A percentile compares a stretch with the other conserved stretches of the same genome.
Evolutionary conservation across 805 yeast species (phyloP).

Genomic region (Candida fluviatilis): DNA sequence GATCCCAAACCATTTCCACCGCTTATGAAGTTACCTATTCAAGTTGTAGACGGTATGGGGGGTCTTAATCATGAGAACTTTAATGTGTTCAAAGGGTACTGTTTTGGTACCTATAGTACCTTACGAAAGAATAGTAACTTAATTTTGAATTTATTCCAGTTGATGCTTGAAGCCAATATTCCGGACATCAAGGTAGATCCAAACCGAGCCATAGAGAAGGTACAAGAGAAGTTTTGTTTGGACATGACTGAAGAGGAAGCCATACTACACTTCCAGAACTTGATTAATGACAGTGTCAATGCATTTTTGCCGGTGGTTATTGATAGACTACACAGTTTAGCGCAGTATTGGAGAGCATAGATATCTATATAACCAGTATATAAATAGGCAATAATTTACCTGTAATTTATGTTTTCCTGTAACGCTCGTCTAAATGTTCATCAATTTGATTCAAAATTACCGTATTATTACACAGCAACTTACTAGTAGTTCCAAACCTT

Average conservation of each 20-base stretch:
- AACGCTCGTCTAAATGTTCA: too few relatives aligned
- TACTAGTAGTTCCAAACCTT: too few relatives aligned
- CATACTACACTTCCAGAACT: slow-evolving; percentile 85
- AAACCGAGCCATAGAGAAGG: slow-evolving; percentile 81
- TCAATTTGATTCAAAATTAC: too few relatives aligned
- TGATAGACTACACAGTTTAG: slow-evolving; percentile 89
- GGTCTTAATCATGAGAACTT: slow-evolving; percentile 85
- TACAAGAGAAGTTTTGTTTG: slow-evolving; percentile 88
- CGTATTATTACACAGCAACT: too few relatives aligned
- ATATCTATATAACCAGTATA: not conserved
- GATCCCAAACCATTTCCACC: slow-evolving; percentile 99
- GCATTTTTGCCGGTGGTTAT: slow-evolving; percentile 94
- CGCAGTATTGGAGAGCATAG: slow-evolving; percentile 95
- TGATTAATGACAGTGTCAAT: slow-evolving; percentile 90
- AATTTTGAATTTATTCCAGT: slow-evolving; percentile 83
- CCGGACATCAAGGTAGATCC: slow-evolving; percentile 88
- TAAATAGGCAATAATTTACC: too few relatives aligned
- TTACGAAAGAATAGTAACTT: slow-evolving; percentile 84
- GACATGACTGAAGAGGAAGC: slow-evolving; percentile 97
- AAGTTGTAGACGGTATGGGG: slow-evolving; percentile 97
- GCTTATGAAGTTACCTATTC: slow-evolving; percentile 94
- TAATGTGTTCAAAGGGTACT: slow-evolving; percentile 81
- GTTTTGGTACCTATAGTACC: slow-evolving; percentile 91
- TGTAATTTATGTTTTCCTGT: too few relatives aligned
- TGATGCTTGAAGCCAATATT: slow-evolving; percentile 90